Conservation (phyloP, 371 early-diverging fungal genomes). For the Mucor irregularis region DNA sequence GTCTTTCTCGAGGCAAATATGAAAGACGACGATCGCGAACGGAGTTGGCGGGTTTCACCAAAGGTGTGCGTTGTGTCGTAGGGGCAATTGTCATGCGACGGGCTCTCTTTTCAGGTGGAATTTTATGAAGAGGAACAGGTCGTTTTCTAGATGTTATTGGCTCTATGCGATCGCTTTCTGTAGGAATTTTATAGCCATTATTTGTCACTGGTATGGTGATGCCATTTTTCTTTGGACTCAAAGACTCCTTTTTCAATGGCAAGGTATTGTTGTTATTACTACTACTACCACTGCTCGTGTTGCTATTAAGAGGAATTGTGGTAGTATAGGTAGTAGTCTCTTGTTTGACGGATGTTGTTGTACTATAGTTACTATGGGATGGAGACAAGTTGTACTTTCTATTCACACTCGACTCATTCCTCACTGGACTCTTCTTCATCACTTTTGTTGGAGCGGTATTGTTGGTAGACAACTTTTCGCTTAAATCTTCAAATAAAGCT, state of each 20-base stretch:
- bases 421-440: no score
- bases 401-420: no score
- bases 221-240: no score
- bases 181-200: no score
- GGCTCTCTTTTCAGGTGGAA: neutral
- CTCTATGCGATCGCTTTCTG: neutral
- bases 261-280: neutral
- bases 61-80: slow-evolving; percentile 6
- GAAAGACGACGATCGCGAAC: slow-evolving; percentile 18
- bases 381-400: no score
- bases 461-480: neutral
- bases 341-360: no score
- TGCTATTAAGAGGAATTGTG: no score
- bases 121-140: neutral
- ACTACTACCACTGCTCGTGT: neutral
- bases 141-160: neutral
- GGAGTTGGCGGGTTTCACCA: neutral
- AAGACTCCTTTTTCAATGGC: no score
- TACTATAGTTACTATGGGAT: no score
- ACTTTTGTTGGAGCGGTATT: no score
- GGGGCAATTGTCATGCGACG: slow-evolving; percentile 22
- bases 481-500: neutral
- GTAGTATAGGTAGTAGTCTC: no score
- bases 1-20: neutral
- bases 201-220: no score